Evolutionary conservation across 345 rosid species (phyloP).

Genomic region (Arabis alpina): DNA sequence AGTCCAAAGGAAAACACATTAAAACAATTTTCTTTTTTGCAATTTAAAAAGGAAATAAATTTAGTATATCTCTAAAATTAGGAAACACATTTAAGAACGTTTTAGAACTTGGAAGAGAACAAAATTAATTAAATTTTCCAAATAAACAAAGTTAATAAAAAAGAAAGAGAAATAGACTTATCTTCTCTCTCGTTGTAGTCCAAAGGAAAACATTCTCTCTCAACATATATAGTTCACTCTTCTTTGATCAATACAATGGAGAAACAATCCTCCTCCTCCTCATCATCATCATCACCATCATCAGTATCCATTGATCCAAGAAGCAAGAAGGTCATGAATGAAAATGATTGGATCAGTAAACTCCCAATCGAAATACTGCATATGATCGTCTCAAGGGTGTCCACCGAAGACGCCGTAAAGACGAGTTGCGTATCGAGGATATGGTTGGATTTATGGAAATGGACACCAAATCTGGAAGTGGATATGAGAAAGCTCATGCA

Average conservation of each 20-base stretch:
- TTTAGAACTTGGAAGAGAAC: too few relatives aligned
- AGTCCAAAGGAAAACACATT: too few relatives aligned
- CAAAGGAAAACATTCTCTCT: too few relatives aligned
- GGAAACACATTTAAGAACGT: background rate
- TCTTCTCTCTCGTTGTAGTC: too few relatives aligned
- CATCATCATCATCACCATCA: background rate
- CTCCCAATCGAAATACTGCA: slow-evolving; percentile 2
- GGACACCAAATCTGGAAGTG: background rate
- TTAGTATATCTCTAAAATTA: background rate
- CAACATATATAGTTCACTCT: background rate
- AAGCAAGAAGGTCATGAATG: background rate
- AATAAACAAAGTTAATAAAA: background rate
- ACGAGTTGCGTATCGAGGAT: slow-evolving; percentile 1
- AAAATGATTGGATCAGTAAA: background rate
- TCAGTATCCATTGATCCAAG: background rate
- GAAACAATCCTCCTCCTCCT: too few relatives aligned
- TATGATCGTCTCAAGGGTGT: background rate
- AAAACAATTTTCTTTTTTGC: background rate
- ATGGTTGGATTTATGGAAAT: slow-evolving; percentile 23
- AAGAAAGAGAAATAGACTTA: too few relatives aligned
- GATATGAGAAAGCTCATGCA: background rate
- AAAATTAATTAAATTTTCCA: background rate
- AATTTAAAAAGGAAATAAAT: background rate
- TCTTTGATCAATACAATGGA: too few relatives aligned
- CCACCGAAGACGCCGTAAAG: slow-evolving; percentile 13